Conservation (phyloP, 768 basidiomycete genomes). For the Suillus lakei region DNA sequence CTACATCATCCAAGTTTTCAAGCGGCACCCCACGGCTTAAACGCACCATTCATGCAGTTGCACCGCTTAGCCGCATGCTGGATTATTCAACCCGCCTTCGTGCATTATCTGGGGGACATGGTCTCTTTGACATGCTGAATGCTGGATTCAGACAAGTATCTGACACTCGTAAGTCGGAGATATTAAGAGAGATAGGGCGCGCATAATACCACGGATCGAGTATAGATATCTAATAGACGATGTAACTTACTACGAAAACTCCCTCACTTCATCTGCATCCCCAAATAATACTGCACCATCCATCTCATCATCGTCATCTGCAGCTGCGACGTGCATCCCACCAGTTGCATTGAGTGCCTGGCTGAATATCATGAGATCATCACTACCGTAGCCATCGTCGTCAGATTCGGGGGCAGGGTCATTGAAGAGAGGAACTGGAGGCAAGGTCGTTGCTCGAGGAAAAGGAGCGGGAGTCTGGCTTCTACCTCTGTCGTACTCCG, state of each 20-base stretch:
- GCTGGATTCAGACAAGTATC: conserved; percentile 79
- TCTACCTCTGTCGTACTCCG: conserved; percentile 56
- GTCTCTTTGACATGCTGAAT: conserved; percentile 75
- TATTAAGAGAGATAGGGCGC: conserved; percentile 79
- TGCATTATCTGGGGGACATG: conserved; percentile 82
- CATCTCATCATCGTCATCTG: conserved; percentile 76
- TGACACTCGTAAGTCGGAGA: conserved; percentile 65
- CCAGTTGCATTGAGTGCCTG: conserved; percentile 67
- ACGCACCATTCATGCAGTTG: conserved; percentile 71
- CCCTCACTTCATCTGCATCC: conserved; percentile 79
- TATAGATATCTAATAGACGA: conserved; percentile 15
- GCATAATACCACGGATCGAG: conserved; percentile 43
- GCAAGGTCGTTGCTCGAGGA: conserved; percentile 30
- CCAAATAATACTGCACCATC: conserved; percentile 77
- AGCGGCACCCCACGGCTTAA: conserved; percentile 48
- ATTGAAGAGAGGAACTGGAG: conserved; percentile 52
- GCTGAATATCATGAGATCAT: conserved; percentile 76
- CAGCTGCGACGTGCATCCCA: conserved; percentile 59
- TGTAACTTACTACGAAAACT: conserved; percentile 46
- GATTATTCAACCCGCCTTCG: conserved; percentile 81
- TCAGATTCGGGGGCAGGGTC: conserved; percentile 31
- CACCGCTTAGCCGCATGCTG: conserved; percentile 81
- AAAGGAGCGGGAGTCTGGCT: conserved; percentile 44
- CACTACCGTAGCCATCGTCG: conserved; percentile 42
- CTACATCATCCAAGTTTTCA: conserved; percentile 29